A percentile compares a stretch with the other conserved stretches of the same genome.
These are phyloP conservation scores for Pseudohyphozyma bogoriensis DNA, from an alignment of 768 basidiomycete species.

Conservation along the genomic window DNA sequence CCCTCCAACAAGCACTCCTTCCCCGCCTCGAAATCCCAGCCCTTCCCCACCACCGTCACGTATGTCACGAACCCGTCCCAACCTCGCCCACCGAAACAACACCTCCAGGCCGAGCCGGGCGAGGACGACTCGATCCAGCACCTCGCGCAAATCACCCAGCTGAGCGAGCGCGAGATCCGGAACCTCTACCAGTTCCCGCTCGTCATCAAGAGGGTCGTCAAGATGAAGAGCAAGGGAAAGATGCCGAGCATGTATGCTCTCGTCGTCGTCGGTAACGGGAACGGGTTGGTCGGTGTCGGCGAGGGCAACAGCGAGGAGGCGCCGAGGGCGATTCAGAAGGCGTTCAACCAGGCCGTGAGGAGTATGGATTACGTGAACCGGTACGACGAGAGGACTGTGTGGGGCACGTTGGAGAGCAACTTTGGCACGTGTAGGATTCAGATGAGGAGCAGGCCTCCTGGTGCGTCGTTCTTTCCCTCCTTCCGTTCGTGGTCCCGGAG, in stretches of 20 bases:
- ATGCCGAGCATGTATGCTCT: constrained; percentile 54
- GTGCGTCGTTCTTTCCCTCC: constrained; percentile 29
- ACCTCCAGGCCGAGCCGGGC: constrained; percentile 22
- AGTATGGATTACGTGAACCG: constrained; percentile 87
- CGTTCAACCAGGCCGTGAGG: constrained; percentile 60
- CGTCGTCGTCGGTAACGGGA: constrained; percentile 68
- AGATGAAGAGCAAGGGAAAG: constrained; percentile 92
- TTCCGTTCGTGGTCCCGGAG: not conserved
- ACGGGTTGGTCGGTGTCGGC: constrained; percentile 72
- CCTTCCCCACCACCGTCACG: constrained; percentile 2
- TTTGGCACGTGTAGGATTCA: constrained; percentile 71
- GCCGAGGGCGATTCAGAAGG: constrained; percentile 48
- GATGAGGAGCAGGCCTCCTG: constrained; percentile 49
- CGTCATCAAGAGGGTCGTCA: constrained; percentile 50
- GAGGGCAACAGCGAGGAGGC: constrained; percentile 62
- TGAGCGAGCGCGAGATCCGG: constrained; percentile 36
- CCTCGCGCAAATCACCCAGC: constrained; percentile 32
- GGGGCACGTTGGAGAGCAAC: constrained; percentile 78
- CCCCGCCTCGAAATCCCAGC: not conserved
- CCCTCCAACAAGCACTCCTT: constrained; percentile 13
- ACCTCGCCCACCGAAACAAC: constrained; percentile 11
- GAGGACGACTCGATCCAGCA: constrained; percentile 25
- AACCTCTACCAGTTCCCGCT: constrained; percentile 38
- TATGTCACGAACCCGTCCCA: constrained; percentile 21
- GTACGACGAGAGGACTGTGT: constrained; percentile 91